Conservation (phyloP, 2,329 filamentous ascomycete genomes). For the Ceratocystis lukuohia region DNA sequence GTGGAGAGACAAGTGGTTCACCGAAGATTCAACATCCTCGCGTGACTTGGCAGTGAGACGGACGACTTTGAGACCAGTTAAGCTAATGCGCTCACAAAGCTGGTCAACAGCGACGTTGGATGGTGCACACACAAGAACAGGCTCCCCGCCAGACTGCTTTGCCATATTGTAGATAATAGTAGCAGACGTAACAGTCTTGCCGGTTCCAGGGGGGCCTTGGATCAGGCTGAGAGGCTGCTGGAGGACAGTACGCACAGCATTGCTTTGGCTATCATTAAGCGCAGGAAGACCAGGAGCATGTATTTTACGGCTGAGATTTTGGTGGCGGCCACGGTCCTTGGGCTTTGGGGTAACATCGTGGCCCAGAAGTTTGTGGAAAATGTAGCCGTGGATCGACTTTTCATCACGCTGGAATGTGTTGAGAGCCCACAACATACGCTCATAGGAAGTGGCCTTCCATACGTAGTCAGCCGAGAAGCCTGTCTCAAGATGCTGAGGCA, state of each 20-base stretch:
- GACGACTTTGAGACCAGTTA: constrained; percentile 88
- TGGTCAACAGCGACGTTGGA: constrained; percentile 98
- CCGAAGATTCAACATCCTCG: constrained; percentile 96
- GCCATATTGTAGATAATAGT: constrained; percentile 97
- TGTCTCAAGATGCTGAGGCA: constrained; percentile 90
- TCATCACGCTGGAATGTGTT: constrained; percentile 97
- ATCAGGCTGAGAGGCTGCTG: constrained; percentile 91
- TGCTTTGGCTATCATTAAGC: constrained; percentile 89
- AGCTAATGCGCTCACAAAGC: constrained; percentile 90
- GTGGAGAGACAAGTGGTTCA: constrained; percentile 87
- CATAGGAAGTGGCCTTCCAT: constrained; percentile 98
- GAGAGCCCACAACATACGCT: constrained; percentile 98
- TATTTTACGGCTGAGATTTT: constrained; percentile 89
- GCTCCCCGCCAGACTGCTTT: constrained; percentile 75
- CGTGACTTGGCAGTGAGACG: constrained; percentile 97
- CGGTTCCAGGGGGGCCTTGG: constrained; percentile 90
- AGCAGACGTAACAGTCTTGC: constrained; percentile 96
- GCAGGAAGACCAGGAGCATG: constrained; percentile 88
- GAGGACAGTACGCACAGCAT: constrained; percentile 87
- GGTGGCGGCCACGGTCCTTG: constrained; percentile 53
- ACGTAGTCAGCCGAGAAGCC: constrained; percentile 99
- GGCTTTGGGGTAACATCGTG: constrained; percentile 89
- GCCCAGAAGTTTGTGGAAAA: constrained; percentile 91
- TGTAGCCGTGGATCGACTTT: constrained; percentile 95
- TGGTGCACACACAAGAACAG: constrained; percentile 89